Conservation (phyloP, 257 asterid genomes). For the Solanum ossicruentum region DNA sequence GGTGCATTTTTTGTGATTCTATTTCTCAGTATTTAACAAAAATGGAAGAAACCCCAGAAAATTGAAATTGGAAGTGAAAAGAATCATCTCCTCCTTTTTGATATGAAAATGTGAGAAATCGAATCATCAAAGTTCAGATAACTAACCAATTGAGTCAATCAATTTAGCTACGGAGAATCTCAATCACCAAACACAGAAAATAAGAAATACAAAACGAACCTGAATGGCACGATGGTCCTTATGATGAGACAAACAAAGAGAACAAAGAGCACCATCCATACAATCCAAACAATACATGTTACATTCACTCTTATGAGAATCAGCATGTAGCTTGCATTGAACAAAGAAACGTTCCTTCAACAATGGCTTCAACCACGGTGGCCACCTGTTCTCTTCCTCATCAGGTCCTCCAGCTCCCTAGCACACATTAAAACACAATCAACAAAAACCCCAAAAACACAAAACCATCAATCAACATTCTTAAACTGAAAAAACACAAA, state of each 20-base stretch:
- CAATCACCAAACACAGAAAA: not conserved
- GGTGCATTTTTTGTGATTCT: not conserved
- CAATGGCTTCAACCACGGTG: slow-evolving; percentile 46
- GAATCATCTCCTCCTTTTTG: not conserved
- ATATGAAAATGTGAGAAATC: not conserved
- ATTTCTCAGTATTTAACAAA: not conserved
- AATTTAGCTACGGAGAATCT: not conserved
- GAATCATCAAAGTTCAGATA: not conserved
- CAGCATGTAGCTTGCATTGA: slow-evolving; percentile 42
- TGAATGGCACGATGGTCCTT: slow-evolving; percentile 49
- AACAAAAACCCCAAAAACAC: not conserved
- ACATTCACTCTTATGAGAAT: slow-evolving; percentile 53
- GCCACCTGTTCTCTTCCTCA: slow-evolving; percentile 63
- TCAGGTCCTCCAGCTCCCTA: slow-evolving; percentile 70
- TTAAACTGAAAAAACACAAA: not conserved
- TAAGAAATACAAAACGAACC: slow-evolving; percentile 8
- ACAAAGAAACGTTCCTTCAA: slow-evolving; percentile 35
- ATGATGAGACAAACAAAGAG: slow-evolving; percentile 37
- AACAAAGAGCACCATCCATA: slow-evolving; percentile 44
- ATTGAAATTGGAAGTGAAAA: not conserved
- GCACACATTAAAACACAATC: not conserved
- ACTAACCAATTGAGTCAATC: not conserved
- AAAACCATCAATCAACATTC: not conserved
- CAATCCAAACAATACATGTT: slow-evolving; percentile 57
- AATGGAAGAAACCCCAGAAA: not conserved